Base-by-base conservation (phyloP, 2,329 filamentous ascomycete species). In the Botrytis elliptica region DNA sequence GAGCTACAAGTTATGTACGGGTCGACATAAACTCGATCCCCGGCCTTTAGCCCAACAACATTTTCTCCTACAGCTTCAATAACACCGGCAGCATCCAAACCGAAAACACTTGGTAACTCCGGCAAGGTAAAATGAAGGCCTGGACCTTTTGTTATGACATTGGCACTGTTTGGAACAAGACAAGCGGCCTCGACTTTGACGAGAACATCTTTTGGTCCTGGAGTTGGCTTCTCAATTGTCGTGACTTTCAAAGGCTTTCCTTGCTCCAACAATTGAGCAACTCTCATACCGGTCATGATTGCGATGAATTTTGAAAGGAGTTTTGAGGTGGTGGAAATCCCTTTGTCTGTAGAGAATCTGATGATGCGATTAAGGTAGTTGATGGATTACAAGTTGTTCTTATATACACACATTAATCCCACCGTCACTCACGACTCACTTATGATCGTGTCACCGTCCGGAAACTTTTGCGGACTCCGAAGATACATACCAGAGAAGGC, bases 1-100 rank as follows among this genome's bases (percentile, higher is more conserved):
- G 12, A 40, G 20, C 12, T 22, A 62, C 59, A 62, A 40, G 36
- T 4, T 25, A 40, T 40, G 1, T 62, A 12, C 22, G 59, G 59
- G 33, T 62, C 59, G 40, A 62, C 59, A 25, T 62, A 62, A n/a
- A 62, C 59, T 38, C 59, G 59, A n/a, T 62, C 59, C 36, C 59
- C 59, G 12, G 4, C 33, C 12, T 62, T 62, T 14, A 62, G 12
- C 2, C 59, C 59, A 7, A 62, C 6, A 16, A 62, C 59, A n/a
- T 62, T 40, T 62, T 62, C 36, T 62, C 59, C 59, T 1, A 62
- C 59, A n/a, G 59, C 59, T 38, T 62, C 59, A 62, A 62, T 62
- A 14, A 62, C 22, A 40, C 59, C 59, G 22, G 59, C 59, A 40
- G 59, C 59, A 25, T 62, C 59, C 33, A 62, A 22, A 16, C 59